Evolutionary conservation across 2,329 filamentous ascomycete species (phyloP).

Genomic region (Dothiorella sarmentorum): DNA sequence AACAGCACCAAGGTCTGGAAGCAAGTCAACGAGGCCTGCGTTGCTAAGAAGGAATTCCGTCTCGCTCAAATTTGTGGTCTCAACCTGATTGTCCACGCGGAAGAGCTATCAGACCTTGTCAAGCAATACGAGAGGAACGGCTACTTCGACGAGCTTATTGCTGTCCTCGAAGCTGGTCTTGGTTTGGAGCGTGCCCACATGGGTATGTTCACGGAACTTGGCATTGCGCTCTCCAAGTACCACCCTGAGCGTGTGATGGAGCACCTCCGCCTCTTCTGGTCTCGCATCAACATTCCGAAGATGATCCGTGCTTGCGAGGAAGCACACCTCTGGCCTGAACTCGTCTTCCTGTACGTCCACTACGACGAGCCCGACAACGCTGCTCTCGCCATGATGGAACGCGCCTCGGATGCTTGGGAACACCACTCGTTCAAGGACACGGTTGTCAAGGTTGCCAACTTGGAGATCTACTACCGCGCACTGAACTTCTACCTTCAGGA

Average conservation of each 20-base stretch:
- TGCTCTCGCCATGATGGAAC: conserved; percentile 95
- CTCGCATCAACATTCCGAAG: conserved; percentile 95
- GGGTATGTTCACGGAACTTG: conserved; percentile 94
- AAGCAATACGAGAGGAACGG: conserved; percentile 96
- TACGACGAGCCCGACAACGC: conserved; percentile 99
- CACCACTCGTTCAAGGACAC: conserved; percentile 99
- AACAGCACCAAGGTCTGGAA: conserved; percentile 99
- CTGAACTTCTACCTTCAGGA: conserved; percentile 97
- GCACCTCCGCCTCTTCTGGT: conserved; percentile 98
- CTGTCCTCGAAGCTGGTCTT: conserved; percentile 88
- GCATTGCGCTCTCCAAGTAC: conserved; percentile 89
- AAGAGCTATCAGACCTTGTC: conserved; percentile 87
- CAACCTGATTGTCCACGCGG: conserved; percentile 95
- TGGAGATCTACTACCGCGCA: conserved; percentile 98
- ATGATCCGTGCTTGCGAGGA: conserved; percentile 92
- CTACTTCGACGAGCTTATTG: conserved; percentile 97
- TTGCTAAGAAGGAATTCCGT: conserved; percentile 97
- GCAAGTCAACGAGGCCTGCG: conserved; percentile 94
- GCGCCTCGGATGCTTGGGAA: conserved; percentile 95
- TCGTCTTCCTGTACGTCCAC: conserved; percentile 97
- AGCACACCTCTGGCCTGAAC: conserved; percentile 92
- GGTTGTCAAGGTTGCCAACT: conserved; percentile 92
- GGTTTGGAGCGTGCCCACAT: conserved; percentile 70
- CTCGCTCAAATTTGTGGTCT: conserved; percentile 98
- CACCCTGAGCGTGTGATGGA: conserved; percentile 97